Conservation (phyloP, 2,329 filamentous ascomycete genomes). For the Coniochaeta pulveracea region DNA sequence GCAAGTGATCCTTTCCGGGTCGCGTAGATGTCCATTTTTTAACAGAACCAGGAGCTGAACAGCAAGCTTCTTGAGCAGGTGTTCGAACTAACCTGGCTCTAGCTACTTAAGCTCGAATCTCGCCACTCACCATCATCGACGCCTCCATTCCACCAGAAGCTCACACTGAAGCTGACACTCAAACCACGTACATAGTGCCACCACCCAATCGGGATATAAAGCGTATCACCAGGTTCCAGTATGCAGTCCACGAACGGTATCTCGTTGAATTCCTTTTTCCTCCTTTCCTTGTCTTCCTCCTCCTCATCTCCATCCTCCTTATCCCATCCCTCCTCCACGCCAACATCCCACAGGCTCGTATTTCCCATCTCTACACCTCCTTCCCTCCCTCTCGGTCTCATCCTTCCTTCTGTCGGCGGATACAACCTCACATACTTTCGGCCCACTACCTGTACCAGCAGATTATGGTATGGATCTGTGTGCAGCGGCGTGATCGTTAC, state of each 20-base stretch:
- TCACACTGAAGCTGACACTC: conserved; percentile 83
- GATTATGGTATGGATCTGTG: conserved; percentile 88
- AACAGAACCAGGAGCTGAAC: no score
- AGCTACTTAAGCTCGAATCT: no score
- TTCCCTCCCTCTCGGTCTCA: conserved; percentile 53
- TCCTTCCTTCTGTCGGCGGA: conserved; percentile 48
- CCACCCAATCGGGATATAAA: conserved; percentile 91
- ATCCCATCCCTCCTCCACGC: conserved; percentile 54
- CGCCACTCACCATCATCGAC: no score
- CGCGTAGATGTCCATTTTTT: no score
- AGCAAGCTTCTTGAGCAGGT: no score
- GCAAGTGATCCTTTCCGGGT: no score
- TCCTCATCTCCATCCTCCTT: conserved; percentile 11
- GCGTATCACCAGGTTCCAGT: conserved; percentile 66
- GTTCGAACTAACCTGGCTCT: no score
- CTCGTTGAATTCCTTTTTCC: conserved; percentile 34
- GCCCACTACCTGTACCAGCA: conserved; percentile 81
- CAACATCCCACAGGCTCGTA: conserved; percentile 71
- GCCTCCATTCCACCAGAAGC: conserved; percentile 80
- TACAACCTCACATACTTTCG: conserved; percentile 89
- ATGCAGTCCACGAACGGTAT: conserved; percentile 67
- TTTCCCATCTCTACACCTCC: conserved; percentile 85
- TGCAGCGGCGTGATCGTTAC: conserved; percentile 88
- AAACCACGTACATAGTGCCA: conserved; percentile 94
- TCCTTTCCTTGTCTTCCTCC: conserved; percentile 8